phyloP scores from a whole-genome alignment of 345 rosid genomes.

The Sonneratia caseolaris region DNA sequence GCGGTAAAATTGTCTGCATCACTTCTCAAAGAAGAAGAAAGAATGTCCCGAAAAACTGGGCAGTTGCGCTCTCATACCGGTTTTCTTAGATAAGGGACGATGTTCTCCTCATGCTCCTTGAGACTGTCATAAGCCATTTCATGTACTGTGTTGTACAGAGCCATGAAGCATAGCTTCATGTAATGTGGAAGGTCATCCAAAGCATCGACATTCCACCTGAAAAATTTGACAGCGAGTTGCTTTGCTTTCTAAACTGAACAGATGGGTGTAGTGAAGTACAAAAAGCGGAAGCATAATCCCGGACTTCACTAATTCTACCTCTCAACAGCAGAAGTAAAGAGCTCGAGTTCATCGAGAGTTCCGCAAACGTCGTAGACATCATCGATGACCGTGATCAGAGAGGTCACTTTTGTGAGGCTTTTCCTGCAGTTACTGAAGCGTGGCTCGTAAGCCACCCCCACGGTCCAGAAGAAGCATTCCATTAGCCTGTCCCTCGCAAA shows the following conservation, averaged over 20 bases:
- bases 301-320: conserved; percentile 12
- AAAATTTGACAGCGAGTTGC: background rate
- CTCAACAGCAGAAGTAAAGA: conserved; percentile 27
- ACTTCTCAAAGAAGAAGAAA: background rate
- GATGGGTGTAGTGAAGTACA: too few species aligned
- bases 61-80: conserved; percentile 10
- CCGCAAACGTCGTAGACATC: conserved; percentile 39
- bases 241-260: too few species aligned
- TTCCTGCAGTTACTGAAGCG: conserved; percentile 16
- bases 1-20: background rate
- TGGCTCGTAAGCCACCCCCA: conserved; percentile 26
- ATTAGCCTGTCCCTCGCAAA: conserved; percentile 39
- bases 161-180: conserved; percentile 32
- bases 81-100: conserved; percentile 20
- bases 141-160: conserved; percentile 30
- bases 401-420: conserved; percentile 25
- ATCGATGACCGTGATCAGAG: conserved; percentile 26
- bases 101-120: conserved; percentile 17
- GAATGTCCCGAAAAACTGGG: background rate
- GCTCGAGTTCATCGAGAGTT: conserved; percentile 26
- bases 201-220: conserved; percentile 36
- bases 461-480: conserved; percentile 39
- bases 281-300: background rate
- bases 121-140: conserved; percentile 37
- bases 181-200: conserved; percentile 24